phyloP scores from a whole-genome alignment of 2,329 filamentous ascomycete species.

The Fusarium denticulatum region DNA sequence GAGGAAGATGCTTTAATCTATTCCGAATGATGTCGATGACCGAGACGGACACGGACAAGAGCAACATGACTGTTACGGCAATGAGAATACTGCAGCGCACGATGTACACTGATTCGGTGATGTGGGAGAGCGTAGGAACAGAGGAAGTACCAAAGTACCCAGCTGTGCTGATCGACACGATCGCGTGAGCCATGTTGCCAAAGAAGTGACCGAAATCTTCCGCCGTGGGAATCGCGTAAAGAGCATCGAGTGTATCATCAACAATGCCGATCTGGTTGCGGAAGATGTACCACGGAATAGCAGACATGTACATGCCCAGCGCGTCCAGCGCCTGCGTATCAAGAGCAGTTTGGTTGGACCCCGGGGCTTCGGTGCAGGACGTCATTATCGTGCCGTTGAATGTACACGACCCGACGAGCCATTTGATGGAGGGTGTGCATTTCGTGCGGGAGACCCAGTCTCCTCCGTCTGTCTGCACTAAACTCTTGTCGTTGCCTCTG shows the following conservation, averaged over 20 bases:
- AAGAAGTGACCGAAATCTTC: constrained; percentile 35
- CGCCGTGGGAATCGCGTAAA: constrained; percentile 33
- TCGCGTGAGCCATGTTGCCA: constrained; percentile 36
- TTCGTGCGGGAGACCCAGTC: constrained; percentile 35
- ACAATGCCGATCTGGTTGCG: constrained; percentile 22
- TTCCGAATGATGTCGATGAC: constrained; percentile 33
- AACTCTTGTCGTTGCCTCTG: constrained; percentile 22
- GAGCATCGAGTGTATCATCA: constrained; percentile 27
- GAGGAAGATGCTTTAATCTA: constrained; percentile 19
- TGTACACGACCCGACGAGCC: constrained; percentile 27
- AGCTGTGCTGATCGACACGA: constrained; percentile 32
- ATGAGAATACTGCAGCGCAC: constrained; percentile 33
- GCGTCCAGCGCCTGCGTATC: constrained; percentile 28
- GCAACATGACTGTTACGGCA: constrained; percentile 21
- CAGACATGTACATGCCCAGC: constrained; percentile 30
- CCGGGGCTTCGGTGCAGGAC: not conserved
- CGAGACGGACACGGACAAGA: constrained; percentile 15
- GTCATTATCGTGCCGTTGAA: constrained; percentile 37
- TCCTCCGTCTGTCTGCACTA: constrained; percentile 19
- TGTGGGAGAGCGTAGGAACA: constrained; percentile 3
- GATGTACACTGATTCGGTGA: constrained; percentile 30
- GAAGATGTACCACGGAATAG: constrained; percentile 38
- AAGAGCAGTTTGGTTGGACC: constrained; percentile 17
- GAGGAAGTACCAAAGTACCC: constrained; percentile 34
- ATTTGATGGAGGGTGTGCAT: constrained; percentile 26